Conservation (phyloP, 805 yeast species). For the Spathaspora boniae region DNA sequence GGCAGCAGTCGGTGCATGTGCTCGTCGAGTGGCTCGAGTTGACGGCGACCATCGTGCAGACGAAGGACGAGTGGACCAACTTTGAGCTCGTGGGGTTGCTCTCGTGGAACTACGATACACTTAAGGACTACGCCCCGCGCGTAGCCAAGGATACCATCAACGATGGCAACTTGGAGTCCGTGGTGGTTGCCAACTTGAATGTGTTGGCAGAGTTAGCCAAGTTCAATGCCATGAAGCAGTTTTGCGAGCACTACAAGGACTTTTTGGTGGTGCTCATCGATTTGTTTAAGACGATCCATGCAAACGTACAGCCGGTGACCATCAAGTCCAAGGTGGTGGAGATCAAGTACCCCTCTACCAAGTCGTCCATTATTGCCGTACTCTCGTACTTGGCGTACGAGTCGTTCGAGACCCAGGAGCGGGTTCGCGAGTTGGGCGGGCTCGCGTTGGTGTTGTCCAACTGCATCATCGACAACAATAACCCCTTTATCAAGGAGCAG, state of each 20-base stretch:
- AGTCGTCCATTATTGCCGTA: slow-evolving; percentile 63
- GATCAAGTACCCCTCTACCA: slow-evolving; percentile 55
- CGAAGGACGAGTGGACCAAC: slow-evolving; percentile 40
- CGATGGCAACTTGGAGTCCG: slow-evolving; percentile 10
- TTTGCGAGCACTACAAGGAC: slow-evolving; percentile 32
- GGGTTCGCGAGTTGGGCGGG: slow-evolving; percentile 61
- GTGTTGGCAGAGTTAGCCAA: slow-evolving; percentile 40
- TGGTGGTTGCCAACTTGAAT: slow-evolving; percentile 13
- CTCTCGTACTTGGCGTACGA: slow-evolving; percentile 55
- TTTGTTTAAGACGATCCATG: slow-evolving; percentile 40
- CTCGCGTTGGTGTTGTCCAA: slow-evolving; percentile 69
- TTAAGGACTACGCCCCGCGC: slow-evolving; percentile 16
- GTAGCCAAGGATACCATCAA: slow-evolving; percentile 13
- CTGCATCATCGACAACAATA: slow-evolving; percentile 82
- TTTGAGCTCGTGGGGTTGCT: slow-evolving; percentile 34
- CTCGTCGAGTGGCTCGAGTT: slow-evolving; percentile 32
- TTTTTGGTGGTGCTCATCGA: slow-evolving; percentile 31
- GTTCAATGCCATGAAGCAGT: slow-evolving; percentile 37
- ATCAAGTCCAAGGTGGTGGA: slow-evolving; percentile 21
- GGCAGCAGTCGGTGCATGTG: slow-evolving; percentile 6
- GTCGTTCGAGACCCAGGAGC: slow-evolving; percentile 60
- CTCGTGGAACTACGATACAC: slow-evolving; percentile 37
- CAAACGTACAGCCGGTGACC: slow-evolving; percentile 32
- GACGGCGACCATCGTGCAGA: slow-evolving; percentile 23
- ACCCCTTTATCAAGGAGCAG: slow-evolving; percentile 84